Evolutionary conservation across 2,329 filamentous ascomycete species (phyloP).

Genomic region (Knoxdaviesia capensis): DNA sequence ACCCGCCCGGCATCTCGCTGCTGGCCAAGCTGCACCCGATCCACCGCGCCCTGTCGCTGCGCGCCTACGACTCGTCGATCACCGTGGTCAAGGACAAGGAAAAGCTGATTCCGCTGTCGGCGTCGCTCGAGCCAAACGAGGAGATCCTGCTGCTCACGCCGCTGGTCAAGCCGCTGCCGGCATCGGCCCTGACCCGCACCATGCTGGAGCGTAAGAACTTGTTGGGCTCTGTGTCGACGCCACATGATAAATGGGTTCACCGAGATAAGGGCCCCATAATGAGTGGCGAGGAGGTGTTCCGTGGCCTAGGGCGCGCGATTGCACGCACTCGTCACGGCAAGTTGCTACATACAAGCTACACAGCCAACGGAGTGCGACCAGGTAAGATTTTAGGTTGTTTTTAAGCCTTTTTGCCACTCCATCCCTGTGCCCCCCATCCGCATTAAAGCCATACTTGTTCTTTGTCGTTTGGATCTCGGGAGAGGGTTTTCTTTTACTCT

Average conservation of each 20-base stretch:
- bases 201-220: slow-evolving; percentile 33
- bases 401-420: too few species aligned
- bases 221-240: slow-evolving; percentile 13
- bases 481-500: too few species aligned
- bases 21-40: slow-evolving; percentile 65
- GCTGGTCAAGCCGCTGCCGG: slow-evolving; percentile 77
- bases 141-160: slow-evolving; percentile 81
- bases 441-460: too few species aligned
- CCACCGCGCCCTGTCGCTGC: slow-evolving; percentile 63
- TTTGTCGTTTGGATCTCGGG: too few species aligned
- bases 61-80: slow-evolving; percentile 81
- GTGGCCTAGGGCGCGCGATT: slow-evolving; percentile 72
- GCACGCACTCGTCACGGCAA: slow-evolving; percentile 72
- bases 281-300: slow-evolving; percentile 84
- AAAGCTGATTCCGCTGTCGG: slow-evolving; percentile 61
- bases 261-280: slow-evolving; percentile 43
- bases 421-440: too few species aligned
- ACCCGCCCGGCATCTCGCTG: slow-evolving; percentile 58
- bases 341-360: slow-evolving; percentile 85
- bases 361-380: slow-evolving; percentile 75
- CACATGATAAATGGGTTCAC: slow-evolving; percentile 36
- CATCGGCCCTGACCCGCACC: slow-evolving; percentile 62
- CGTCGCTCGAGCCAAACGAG: slow-evolving; percentile 64
- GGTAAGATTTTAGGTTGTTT: slow-evolving; percentile 14
- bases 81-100: slow-evolving; percentile 84